Evolutionary conservation across 345 rosid species (phyloP), one percentile per base, ranked within the genome.

Genomic region (Microcos paniculata): DNA sequence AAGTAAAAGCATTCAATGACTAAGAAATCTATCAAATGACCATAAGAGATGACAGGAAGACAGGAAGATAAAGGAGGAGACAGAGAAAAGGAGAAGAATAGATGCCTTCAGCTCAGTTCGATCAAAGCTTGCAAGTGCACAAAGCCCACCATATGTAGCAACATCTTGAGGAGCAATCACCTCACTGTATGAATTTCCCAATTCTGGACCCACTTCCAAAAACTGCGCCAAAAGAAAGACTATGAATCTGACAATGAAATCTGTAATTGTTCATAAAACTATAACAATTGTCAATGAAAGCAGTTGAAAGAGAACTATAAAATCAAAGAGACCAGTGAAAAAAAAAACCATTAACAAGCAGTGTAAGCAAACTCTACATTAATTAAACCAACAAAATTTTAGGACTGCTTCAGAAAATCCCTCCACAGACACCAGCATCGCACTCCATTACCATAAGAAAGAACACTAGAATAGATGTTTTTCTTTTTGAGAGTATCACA

Each of bases 91-190:
- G 63, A 15, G 72, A 69, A 30, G 66, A 69, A 74, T 68, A 66
- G 40, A 77, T 87, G 89, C 99, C 98, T 96, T 96, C 57, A 96
- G 79, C 74, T 96, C 99, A 26, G 94, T 64, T 77, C 99, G 90
- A 76, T 96, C 99, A 79, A 96, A 96, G 85, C 97, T 92, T 45
- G 99, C 98, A 83, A 96, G 93, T 3, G 98, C 99, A 78, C 99
- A 94, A 66, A 96, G 96, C 58, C 99, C 99, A 31, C 99, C 99
- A 51, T 94, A 96, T 14, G 96, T 96, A 42, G 99, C 99, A 81
- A 96, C 90, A 82, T 94, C 99, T 87, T 96, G 99, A 77, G 99
- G 81, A 64, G 99, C 99, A 90, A 96, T 91, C 48, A 94, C 98
- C 78, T 94, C 98, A 74, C 81, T 92, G 78, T 92, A 96, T 43